Percentiles rank a stretch among this genome's conserved stretches.
Evolutionary conservation across 208 protist species (phyloP).

Genomic region (Sergeia podlipaevii): DNA sequence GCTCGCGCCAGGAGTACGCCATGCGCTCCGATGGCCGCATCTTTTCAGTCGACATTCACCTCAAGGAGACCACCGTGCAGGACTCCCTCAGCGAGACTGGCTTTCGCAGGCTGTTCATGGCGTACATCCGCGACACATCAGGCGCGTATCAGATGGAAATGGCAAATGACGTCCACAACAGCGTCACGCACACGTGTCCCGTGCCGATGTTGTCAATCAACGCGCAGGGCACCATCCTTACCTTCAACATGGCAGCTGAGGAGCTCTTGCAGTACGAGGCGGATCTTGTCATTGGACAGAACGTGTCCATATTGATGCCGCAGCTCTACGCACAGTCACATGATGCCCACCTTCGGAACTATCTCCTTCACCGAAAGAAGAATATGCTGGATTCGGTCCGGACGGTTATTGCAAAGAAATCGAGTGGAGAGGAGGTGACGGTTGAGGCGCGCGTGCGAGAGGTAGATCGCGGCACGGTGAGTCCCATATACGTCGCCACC

Average conservation of each 20-base stretch:
- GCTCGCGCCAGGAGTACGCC: neutral
- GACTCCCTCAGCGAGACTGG: slow-evolving; percentile 11
- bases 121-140: slow-evolving; percentile 18
- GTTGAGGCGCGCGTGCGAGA: neutral
- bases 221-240: slow-evolving; percentile 18
- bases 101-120: slow-evolving; percentile 14
- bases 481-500: neutral
- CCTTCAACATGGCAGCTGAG: slow-evolving; percentile 18
- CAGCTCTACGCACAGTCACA: neutral
- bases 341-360: too few species aligned
- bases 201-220: slow-evolving; percentile 16
- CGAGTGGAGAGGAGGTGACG: neutral
- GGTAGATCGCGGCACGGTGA: neutral
- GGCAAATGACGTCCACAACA: slow-evolving; percentile 7
- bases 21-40: slow-evolving; percentile 13
- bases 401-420: neutral
- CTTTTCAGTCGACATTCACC: slow-evolving; percentile 13
- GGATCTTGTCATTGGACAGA: neutral
- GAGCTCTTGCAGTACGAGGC: slow-evolving; percentile 10
- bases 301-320: neutral
- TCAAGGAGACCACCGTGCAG: slow-evolving; percentile 8
- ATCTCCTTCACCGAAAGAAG: too few species aligned
- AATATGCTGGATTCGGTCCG: neutral
- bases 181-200: neutral
- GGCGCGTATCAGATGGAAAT: slow-evolving; percentile 3